These are phyloP conservation scores for Persicaria tinctoria DNA, from an alignment of 148 eudicot genomes.

Conservation along the genomic window DNA sequence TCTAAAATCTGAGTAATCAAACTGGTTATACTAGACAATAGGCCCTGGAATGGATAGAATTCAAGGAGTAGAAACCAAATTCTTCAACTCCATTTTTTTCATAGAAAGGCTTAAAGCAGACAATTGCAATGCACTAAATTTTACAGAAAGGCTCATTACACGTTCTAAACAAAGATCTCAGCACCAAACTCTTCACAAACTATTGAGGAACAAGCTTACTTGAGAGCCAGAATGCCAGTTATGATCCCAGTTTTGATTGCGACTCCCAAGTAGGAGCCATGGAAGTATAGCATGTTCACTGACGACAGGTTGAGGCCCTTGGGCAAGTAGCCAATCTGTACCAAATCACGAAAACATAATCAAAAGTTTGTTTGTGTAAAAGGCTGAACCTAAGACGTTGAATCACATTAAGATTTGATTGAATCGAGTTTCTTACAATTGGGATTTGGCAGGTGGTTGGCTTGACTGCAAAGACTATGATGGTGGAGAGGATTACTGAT, in stretches of 20 bases:
- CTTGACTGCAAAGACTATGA: conserved; percentile 16
- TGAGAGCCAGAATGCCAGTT: conserved; percentile 60
- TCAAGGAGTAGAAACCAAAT: too few species aligned
- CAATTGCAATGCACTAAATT: too few species aligned
- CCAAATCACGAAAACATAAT: neutral
- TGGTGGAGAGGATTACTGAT: conserved; percentile 34
- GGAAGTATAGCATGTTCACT: conserved; percentile 46
- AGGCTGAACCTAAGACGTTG: neutral
- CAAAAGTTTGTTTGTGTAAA: neutral
- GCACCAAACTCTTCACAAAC: neutral
- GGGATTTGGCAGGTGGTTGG: neutral
- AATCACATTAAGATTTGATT: neutral
- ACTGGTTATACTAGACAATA: too few species aligned
- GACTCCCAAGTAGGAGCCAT: conserved; percentile 38
- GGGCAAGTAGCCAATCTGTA: conserved; percentile 55
- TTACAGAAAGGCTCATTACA: neutral
- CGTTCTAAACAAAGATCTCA: neutral
- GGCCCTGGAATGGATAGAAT: too few species aligned
- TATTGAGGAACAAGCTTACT: conserved; percentile 22
- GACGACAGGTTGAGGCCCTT: conserved; percentile 70
- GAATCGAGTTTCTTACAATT: conserved; percentile 4
- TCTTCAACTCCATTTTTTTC: too few species aligned
- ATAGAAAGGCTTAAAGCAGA: too few species aligned
- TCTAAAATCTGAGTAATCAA: too few species aligned
- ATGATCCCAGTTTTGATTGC: conserved; percentile 52